Percentiles rank a stretch among this genome's conserved stretches.
phyloP scores from a whole-genome alignment of 345 rosid species.

The Hibiscus trionum region DNA sequence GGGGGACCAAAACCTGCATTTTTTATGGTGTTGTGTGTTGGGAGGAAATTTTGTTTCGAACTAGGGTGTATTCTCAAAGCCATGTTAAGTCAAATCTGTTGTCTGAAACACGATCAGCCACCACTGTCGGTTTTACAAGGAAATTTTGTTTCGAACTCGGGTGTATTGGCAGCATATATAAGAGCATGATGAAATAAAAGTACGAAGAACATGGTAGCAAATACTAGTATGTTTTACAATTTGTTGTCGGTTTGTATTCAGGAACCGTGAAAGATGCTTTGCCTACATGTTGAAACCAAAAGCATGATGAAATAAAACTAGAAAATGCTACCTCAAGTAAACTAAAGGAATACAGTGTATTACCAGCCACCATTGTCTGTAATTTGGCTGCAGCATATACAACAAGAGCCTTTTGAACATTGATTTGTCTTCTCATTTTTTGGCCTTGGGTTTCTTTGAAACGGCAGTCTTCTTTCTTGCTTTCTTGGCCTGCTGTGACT shows the following conservation, averaged over 20 bases:
- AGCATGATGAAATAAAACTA: too few relatives aligned
- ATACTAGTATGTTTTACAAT: not conserved
- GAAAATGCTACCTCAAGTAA: not conserved
- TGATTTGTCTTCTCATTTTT: constrained; percentile 22
- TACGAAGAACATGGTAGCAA: not conserved
- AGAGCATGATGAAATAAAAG: too few relatives aligned
- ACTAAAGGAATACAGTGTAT: not conserved
- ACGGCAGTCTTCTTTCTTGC: constrained; percentile 40
- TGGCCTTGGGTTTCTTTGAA: constrained; percentile 39
- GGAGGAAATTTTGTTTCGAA: too few relatives aligned
- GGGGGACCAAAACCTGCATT: too few relatives aligned
- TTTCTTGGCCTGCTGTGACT: constrained; percentile 52
- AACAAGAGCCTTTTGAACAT: not conserved
- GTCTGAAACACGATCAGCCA: too few relatives aligned
- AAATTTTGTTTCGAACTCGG: too few relatives aligned
- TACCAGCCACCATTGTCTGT: not conserved
- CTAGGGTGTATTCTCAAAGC: too few relatives aligned
- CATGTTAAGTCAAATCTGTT: too few relatives aligned
- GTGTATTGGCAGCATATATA: too few relatives aligned
- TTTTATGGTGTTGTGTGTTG: too few relatives aligned
- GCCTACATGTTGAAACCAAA: not conserved
- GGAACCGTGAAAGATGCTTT: not conserved
- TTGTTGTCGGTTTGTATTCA: not conserved
- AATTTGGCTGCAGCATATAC: not conserved
- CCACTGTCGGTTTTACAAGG: too few relatives aligned